Evolutionary conservation across 805 yeast species (phyloP).

Genomic region (Pichia gijzeniarum): DNA sequence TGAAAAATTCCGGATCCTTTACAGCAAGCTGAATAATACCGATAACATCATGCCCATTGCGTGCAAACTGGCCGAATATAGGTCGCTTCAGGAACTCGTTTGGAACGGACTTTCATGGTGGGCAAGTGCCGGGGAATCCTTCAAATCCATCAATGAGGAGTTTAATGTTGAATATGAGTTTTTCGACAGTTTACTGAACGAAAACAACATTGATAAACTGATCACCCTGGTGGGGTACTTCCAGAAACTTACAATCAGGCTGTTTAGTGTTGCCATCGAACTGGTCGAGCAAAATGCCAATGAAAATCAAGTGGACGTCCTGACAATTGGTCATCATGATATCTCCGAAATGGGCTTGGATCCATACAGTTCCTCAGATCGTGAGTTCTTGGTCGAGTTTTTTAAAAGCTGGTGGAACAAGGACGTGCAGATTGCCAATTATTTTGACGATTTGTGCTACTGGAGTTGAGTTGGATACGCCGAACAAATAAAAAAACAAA

Average conservation of each 20-base stretch:
- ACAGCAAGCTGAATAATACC: slow-evolving; percentile 13
- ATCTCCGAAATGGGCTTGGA: slow-evolving; percentile 53
- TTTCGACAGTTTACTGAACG: slow-evolving; percentile 20
- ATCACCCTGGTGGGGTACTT: slow-evolving; percentile 42
- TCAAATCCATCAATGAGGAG: slow-evolving; percentile 34
- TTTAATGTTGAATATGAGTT: slow-evolving; percentile 31
- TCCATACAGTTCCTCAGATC: slow-evolving; percentile 42
- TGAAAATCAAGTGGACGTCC: slow-evolving; percentile 6
- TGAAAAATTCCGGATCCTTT: slow-evolving; percentile 29
- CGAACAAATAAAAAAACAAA: neutral
- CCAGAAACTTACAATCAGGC: slow-evolving; percentile 40
- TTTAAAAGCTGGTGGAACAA: slow-evolving; percentile 43
- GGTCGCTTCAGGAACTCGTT: slow-evolving; percentile 50
- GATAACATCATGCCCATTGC: slow-evolving; percentile 1
- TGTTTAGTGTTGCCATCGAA: slow-evolving; percentile 35
- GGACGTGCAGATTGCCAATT: slow-evolving; percentile 36
- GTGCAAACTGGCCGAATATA: slow-evolving; percentile 33
- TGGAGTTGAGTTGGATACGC: slow-evolving; percentile 1
- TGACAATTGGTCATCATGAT: slow-evolving; percentile 28
- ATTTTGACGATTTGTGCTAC: slow-evolving; percentile 29
- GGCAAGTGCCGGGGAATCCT: slow-evolving; percentile 76
- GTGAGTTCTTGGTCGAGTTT: slow-evolving; percentile 37
- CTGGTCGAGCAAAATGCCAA: slow-evolving; percentile 28
- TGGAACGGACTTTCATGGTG: slow-evolving; percentile 79
- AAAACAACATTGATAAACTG: slow-evolving; percentile 20